Percentiles rank a stretch among this genome's conserved stretches.
phyloP scores from a whole-genome alignment of 108 stramenopile species.

The Pseudonitzschia delicatissima region DNA sequence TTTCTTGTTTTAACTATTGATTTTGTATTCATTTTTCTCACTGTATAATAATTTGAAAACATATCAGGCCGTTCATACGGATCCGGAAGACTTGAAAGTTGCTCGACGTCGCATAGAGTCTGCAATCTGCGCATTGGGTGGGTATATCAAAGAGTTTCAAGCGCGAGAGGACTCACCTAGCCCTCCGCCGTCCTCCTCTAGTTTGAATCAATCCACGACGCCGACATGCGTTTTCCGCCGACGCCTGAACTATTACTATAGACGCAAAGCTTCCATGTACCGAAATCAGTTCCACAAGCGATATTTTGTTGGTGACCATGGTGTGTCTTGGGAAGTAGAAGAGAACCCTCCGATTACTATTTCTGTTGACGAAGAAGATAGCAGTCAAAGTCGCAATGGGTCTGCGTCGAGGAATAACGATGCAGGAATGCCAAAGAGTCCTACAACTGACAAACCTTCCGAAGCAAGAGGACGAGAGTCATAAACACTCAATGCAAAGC shows the following conservation, averaged over 20 bases:
- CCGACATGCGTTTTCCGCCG: constrained; percentile 15
- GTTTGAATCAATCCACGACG: not conserved
- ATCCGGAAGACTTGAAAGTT: constrained; percentile 33
- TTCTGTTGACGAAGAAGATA: not conserved
- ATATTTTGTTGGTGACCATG: constrained; percentile 55
- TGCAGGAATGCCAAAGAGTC: not conserved
- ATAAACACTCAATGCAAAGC: no score
- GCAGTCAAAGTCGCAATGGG: not conserved
- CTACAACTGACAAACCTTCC: constrained; percentile 28
- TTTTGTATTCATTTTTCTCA: not conserved
- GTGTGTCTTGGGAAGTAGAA: constrained; percentile 76
- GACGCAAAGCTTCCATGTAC: constrained; percentile 25
- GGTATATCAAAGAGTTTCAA: constrained; percentile 25
- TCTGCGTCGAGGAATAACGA: not conserved
- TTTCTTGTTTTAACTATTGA: constrained; percentile 4
- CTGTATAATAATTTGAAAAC: not conserved
- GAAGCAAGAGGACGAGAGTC: no score
- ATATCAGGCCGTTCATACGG: not conserved
- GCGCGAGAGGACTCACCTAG: not conserved
- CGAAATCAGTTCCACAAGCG: constrained; percentile 48
- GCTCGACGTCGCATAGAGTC: constrained; percentile 58
- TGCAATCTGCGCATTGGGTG: constrained; percentile 77
- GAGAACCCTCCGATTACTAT: constrained; percentile 39
- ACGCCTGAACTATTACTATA: not conserved
- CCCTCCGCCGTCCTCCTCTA: not conserved